Conservation (phyloP, 441 rosid genomes). For the Dalechampia spathulata region DNA sequence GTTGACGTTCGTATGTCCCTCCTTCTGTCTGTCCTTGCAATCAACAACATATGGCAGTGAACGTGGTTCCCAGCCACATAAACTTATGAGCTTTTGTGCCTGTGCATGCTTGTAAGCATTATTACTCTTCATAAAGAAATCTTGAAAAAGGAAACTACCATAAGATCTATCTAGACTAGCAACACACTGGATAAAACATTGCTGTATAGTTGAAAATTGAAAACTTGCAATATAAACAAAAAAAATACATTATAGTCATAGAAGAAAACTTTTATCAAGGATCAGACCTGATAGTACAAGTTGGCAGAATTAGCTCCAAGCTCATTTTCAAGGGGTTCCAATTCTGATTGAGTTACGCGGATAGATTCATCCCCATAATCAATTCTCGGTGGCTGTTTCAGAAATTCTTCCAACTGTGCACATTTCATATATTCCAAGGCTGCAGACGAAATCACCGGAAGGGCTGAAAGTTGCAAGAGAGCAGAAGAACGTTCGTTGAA, state of each 20-base stretch:
- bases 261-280: not conserved
- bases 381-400: slow-evolving; percentile 26
- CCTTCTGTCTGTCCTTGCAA: slow-evolving; percentile 39
- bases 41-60: slow-evolving; percentile 71
- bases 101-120: slow-evolving; percentile 27
- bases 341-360: slow-evolving; percentile 17
- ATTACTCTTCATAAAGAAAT: slow-evolving; percentile 16
- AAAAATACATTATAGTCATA: not conserved
- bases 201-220: not conserved
- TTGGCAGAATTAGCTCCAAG: slow-evolving; percentile 31
- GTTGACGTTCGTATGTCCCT: slow-evolving; percentile 28
- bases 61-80: slow-evolving; percentile 96
- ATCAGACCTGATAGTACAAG: slow-evolving; percentile 64
- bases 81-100: slow-evolving; percentile 73
- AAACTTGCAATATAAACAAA: not conserved
- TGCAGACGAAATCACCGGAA: slow-evolving; percentile 66
- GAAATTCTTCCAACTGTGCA: slow-evolving; percentile 61
- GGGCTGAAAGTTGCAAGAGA: slow-evolving; percentile 53
- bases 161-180: not conserved
- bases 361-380: slow-evolving; percentile 21
- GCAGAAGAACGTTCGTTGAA: slow-evolving; percentile 48
- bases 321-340: slow-evolving; percentile 32
- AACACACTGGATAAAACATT: not conserved
- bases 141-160: slow-evolving; percentile 8
- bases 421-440: slow-evolving; percentile 61